Base-by-base conservation (phyloP, 345 rosid species). In the Pugionium dolabratum region DNA sequence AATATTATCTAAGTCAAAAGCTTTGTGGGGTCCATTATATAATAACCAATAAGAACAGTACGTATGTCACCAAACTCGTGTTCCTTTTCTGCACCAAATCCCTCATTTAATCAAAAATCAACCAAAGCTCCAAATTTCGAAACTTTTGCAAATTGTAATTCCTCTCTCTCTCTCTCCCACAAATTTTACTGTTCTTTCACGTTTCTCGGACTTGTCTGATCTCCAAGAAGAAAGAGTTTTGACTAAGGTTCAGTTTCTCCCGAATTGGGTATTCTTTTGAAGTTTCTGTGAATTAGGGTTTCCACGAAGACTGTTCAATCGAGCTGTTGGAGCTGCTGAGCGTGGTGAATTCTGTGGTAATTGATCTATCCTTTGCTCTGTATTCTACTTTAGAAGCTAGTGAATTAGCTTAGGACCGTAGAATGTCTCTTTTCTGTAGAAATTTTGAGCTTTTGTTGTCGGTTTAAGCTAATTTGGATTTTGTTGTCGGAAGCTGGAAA, bases 61-160 rank as follows among this genome's bases (percentile, higher is more conserved):
- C 77, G 53, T 44, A 43, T 73, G 37, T 46, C 55, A 36, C 6
- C 31, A 32, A 55, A 41, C 76, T 50, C 51, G 54, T 64, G 64
- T 51, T 66, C 31, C 62, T 52, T 66, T 59, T 54, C 72, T 32
- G 32, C 67, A 73, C 47, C 73, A 73, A 67, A 54, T 73, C 77
- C 72, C 52, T 66, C 68, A 47, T 39, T 72, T 60, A 53, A 47
- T 54, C 62, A 60, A 44, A 66, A 53, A 39, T 66, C 59, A 64
- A 34, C 56, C 62, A 54, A 60, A 66, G 58, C 53, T 59, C 72
- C 58, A 32, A 45, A 29, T 43, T 73, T 64, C 71, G 40, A 58
- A 72, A 65, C 36, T 58, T 40, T 65, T 43, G 18, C 66, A 29
- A 34, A 7, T 55, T 35, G 59, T 61, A 57, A 48, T 55, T 72